Evolutionary conservation across 73 alveolate species (phyloP).

Genomic region (Uronychia binucleata): DNA sequence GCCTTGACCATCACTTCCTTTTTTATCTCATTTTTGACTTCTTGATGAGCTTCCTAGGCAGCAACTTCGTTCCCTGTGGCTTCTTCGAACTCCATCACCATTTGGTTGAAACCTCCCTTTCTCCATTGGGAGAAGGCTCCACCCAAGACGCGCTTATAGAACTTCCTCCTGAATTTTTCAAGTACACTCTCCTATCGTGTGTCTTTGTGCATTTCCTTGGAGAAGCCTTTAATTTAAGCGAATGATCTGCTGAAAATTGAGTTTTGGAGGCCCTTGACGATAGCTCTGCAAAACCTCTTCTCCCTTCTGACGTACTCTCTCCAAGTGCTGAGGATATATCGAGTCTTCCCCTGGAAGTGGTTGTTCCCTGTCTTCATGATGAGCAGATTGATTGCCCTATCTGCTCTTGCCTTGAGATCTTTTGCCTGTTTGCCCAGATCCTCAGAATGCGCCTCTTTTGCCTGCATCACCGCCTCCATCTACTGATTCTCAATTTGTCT

Average conservation of each 20-base stretch:
- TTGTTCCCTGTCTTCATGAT: slow-evolving; percentile 14
- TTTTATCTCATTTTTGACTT: neutral
- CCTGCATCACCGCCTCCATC: neutral
- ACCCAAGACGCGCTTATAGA: slow-evolving; percentile 32
- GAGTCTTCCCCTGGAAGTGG: slow-evolving; percentile 15
- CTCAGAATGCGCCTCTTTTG: neutral
- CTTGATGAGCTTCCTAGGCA: slow-evolving; percentile 1
- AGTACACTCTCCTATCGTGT: neutral
- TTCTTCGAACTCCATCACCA: neutral
- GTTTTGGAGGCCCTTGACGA: slow-evolving; percentile 16
- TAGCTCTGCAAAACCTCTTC: slow-evolving; percentile 8
- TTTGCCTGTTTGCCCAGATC: neutral
- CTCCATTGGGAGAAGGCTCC: slow-evolving; percentile 42
- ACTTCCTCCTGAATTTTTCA: slow-evolving; percentile 17
- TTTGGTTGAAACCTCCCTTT: neutral
- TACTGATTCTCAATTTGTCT: neutral
- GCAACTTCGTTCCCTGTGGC: slow-evolving; percentile 4
- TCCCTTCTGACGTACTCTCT: slow-evolving; percentile 28
- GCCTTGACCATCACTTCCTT: neutral
- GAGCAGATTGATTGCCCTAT: slow-evolving; percentile 18
- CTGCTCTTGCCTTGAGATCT: neutral
- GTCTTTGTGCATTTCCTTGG: slow-evolving; percentile 7
- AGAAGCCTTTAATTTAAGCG: slow-evolving; percentile 10
- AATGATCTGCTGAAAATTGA: slow-evolving; percentile 16
- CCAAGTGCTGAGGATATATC: slow-evolving; percentile 48